phyloP scores from a whole-genome alignment of 257 asterid species.

The Solanum lycopersicoides region DNA sequence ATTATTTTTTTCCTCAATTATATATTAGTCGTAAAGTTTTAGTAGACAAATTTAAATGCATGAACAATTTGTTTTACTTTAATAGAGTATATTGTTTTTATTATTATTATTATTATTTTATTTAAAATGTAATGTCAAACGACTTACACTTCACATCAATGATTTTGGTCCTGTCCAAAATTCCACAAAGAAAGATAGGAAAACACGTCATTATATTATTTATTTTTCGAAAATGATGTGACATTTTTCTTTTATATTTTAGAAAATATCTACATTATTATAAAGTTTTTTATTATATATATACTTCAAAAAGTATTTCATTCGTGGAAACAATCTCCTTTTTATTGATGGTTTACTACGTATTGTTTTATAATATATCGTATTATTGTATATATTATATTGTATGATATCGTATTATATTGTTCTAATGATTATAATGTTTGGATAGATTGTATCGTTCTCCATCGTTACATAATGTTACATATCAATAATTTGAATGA shows the following conservation, averaged over 20 bases:
- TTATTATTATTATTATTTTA: not conserved
- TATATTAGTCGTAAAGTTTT: not conserved
- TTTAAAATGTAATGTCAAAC: not conserved
- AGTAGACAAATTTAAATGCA: not conserved
- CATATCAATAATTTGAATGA: too few relatives aligned
- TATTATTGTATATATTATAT: too few relatives aligned
- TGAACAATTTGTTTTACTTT: not conserved
- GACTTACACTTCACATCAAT: not conserved
- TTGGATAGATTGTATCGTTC: too few relatives aligned
- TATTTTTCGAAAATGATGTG: not conserved
- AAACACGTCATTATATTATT: not conserved
- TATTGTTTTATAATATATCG: too few relatives aligned
- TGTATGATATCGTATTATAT: too few relatives aligned
- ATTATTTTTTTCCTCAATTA: too few relatives aligned
- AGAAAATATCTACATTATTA: not conserved
- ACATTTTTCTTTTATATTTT: not conserved
- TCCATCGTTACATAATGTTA: too few relatives aligned
- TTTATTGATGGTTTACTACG: accelerated
- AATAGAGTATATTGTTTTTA: not conserved
- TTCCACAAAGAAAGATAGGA: not conserved
- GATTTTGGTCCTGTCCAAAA: not conserved
- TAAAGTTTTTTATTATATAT: too few relatives aligned
- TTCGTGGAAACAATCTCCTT: accelerated
- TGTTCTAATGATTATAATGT: too few relatives aligned
- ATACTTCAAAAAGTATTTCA: too few relatives aligned